Base-by-base conservation (phyloP, 2,329 filamentous ascomycete genomes). In the Exophiala viscosa region DNA sequence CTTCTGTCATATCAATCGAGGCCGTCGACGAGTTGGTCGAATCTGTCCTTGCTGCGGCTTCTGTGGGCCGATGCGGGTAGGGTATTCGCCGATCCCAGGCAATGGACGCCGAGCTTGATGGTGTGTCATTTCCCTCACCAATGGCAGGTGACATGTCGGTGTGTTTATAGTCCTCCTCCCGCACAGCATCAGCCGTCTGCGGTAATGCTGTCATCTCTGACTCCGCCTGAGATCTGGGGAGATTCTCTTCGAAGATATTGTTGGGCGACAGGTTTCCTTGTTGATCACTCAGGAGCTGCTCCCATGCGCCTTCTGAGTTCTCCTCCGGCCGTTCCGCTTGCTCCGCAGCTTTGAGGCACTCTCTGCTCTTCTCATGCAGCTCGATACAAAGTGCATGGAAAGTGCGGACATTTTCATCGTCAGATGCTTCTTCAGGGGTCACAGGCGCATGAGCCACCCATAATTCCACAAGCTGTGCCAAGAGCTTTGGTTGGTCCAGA, bases 401-500 rank as follows among this genome's bases (percentile, higher is more conserved):
- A 32, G 67, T 70, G 36, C 64, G 50, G 17, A 77, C 57, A 23
- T 65, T 59, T 42, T 75, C 73, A 17, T 71, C 53, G 4, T 72
- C 71, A 14, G 69, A 66, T 31, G 68, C 45, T 41, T 69, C 69
- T n/a, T 59, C 55, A 31, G 79, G 61, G 45, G 70, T 65, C 50
- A 71, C 60, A 15, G 73, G 66, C 46, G 70, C 66, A 39, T 66
- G 66, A 42, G 72, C 66, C 14, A 76, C 66, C 74, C 75, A 73
- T 48, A 76, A 62, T 43, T 87, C 87, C 17, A 95, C 86, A 14
- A 99, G 73, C 34, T 86, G 85, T 0, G 93, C 90, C 62, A 91
- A 90, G 62, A 88, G 91, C 56, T 89, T 83, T 6, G 90, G 84
- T 58, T 91, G 86, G 62, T 99, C 93, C 57, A 99, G 88, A 3